Evolutionary conservation across 2,329 filamentous ascomycete genomes (phyloP).

Genomic region (Penicillium sumatraense): DNA sequence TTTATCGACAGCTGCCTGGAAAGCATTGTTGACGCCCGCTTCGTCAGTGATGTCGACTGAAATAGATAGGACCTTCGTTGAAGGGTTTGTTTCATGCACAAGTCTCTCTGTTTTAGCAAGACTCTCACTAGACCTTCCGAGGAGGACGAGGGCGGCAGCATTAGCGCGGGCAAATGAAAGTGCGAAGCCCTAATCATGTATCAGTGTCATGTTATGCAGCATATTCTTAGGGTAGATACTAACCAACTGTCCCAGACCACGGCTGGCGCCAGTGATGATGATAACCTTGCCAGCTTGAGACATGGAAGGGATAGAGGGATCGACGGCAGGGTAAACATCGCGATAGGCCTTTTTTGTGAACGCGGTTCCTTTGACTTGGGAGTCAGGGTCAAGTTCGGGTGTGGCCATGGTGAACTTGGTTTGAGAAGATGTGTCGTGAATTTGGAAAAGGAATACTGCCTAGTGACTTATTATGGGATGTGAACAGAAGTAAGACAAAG

Average conservation of each 20-base stretch:
- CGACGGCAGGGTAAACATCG: conserved; percentile 46
- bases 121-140: conserved; percentile 31
- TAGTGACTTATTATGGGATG: too few relatives aligned
- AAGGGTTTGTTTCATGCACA: conserved; percentile 33
- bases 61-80: conserved; percentile 35
- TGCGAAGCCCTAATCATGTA: conserved; percentile 32
- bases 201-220: background rate
- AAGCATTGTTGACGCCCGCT: conserved; percentile 20
- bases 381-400: conserved; percentile 1
- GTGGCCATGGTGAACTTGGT: conserved; percentile 2
- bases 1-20: conserved; percentile 19
- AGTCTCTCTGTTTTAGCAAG: conserved; percentile 30
- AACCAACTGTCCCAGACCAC: conserved; percentile 39
- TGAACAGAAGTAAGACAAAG: background rate
- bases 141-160: conserved; percentile 29
- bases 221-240: background rate
- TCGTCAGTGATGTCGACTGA: conserved; percentile 35
- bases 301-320: conserved; percentile 37
- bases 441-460: background rate
- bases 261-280: conserved; percentile 49
- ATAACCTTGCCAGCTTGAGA: conserved; percentile 43
- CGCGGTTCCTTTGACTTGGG: conserved; percentile 7
- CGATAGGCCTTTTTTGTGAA: conserved; percentile 44
- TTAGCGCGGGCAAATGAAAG: conserved; percentile 42
- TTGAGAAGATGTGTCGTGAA: background rate